phyloP scores from a whole-genome alignment of 148 eudicot genomes.

The Rheum nobile region DNA sequence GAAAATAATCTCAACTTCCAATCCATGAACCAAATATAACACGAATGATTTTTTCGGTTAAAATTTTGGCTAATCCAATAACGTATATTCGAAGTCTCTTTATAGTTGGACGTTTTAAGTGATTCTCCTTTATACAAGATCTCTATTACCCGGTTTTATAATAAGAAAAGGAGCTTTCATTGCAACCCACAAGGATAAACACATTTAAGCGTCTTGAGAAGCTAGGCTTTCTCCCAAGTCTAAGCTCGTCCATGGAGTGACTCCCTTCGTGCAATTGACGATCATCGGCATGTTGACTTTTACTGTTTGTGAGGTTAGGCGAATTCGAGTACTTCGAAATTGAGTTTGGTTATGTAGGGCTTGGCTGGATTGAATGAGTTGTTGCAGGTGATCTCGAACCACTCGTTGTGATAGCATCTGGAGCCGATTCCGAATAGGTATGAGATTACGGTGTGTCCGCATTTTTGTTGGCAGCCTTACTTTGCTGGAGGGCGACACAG shows the following conservation, averaged over 20 bases:
- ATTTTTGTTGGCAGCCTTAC: constrained; percentile 22
- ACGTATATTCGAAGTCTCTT: no score
- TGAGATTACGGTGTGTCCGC: not conserved
- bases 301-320: not conserved
- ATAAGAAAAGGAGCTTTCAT: constrained; percentile 4
- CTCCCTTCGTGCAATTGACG: constrained; percentile 1
- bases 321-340: not conserved
- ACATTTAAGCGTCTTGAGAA: not conserved
- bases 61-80: no score
- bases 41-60: no score
- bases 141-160: not conserved
- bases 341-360: not conserved
- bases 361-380: no score
- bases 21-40: no score
- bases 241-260: not conserved
- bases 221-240: not conserved
- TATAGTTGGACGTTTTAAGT: no score
- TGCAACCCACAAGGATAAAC: not conserved
- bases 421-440: constrained; percentile 8
- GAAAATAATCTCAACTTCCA: no score
- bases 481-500: constrained; percentile 31
- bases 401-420: no score
- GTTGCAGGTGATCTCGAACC: no score
- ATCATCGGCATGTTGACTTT: not conserved
- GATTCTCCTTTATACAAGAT: no score